Percentiles rank a stretch among this genome's conserved stretches.
phyloP scores from a whole-genome alignment of 495 filamentous ascomycete species.

The Acidomyces sp. region DNA sequence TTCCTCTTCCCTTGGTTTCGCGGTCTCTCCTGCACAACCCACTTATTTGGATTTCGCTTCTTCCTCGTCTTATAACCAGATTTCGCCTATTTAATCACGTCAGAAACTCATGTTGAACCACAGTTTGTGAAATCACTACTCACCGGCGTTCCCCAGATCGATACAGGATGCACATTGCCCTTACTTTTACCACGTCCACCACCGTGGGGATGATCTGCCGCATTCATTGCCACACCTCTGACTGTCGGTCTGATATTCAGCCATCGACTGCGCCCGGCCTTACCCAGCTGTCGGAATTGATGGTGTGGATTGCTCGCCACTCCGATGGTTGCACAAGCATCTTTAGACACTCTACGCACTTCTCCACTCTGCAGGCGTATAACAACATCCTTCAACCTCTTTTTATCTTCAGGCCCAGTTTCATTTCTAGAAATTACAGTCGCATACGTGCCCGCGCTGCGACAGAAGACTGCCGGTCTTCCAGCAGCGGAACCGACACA shows the following conservation, averaged over 20 bases:
- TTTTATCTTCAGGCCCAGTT: slow-evolving; percentile 35
- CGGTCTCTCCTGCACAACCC: slow-evolving; percentile 29
- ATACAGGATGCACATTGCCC: slow-evolving; percentile 87
- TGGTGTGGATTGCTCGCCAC: slow-evolving; percentile 85
- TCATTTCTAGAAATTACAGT: slow-evolving; percentile 76
- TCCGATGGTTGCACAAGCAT: slow-evolving; percentile 88
- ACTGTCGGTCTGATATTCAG: slow-evolving; percentile 88
- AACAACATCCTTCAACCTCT: slow-evolving; percentile 51
- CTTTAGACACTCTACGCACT: slow-evolving; percentile 69
- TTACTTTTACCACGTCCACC: slow-evolving; percentile 98
- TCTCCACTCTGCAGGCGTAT: slow-evolving; percentile 86
- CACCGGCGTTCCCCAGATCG: slow-evolving; percentile 92
- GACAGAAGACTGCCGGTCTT: slow-evolving; percentile 75
- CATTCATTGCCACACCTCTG: slow-evolving; percentile 95
- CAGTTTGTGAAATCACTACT: slow-evolving; percentile 24
- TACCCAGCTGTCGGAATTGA: slow-evolving; percentile 80
- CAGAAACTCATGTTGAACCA: slow-evolving; percentile 20
- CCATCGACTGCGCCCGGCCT: slow-evolving; percentile 86
- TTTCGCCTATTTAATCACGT: slow-evolving; percentile 56
- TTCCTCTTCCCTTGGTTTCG: slow-evolving; percentile 35
- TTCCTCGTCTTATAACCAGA: slow-evolving; percentile 90
- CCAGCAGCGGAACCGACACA: slow-evolving; percentile 65
- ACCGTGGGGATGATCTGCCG: slow-evolving; percentile 93
- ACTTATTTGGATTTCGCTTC: slow-evolving; percentile 34
- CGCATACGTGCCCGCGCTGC: slow-evolving; percentile 83